These are phyloP conservation scores for Schizochytrium sp. DNA, from an alignment of 108 stramenopile species.

Conservation along the genomic window DNA sequence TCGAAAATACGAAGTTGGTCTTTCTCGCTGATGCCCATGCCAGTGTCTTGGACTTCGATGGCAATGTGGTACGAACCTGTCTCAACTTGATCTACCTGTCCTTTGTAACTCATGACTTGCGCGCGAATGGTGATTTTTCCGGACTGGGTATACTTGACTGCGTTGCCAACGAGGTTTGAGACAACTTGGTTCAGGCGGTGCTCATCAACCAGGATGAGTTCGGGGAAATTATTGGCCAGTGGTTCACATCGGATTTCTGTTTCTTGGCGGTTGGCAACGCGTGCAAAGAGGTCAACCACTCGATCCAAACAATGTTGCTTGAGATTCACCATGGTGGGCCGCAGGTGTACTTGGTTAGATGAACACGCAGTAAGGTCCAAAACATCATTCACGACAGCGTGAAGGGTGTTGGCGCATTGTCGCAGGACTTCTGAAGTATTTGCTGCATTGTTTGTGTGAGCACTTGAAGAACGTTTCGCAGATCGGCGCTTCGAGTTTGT, in stretches of 20 bases:
- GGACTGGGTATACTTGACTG: slow-evolving; percentile 34
- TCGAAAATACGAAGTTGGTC: slow-evolving; percentile 22
- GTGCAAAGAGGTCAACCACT: neutral
- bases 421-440: slow-evolving; percentile 9
- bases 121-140: neutral
- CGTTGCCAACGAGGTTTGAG: slow-evolving; percentile 35
- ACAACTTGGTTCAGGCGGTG: slow-evolving; percentile 36
- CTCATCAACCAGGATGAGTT: neutral
- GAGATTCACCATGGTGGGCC: neutral
- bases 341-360: neutral
- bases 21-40: slow-evolving; percentile 26
- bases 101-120: neutral
- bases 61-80: neutral
- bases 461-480: too few species aligned
- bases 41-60: neutral
- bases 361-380: slow-evolving; percentile 22
- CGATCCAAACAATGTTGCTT: slow-evolving; percentile 7
- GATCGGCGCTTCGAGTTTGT: too few species aligned
- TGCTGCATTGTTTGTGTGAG: neutral
- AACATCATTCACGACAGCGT: slow-evolving; percentile 31
- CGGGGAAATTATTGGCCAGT: neutral
- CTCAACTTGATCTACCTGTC: too few species aligned
- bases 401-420: slow-evolving; percentile 36
- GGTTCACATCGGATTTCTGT: neutral
- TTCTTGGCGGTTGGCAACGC: neutral